These are phyloP conservation scores for Choiromyces venosus DNA, from an alignment of 495 filamentous ascomycete genomes.

Conservation along the genomic window DNA sequence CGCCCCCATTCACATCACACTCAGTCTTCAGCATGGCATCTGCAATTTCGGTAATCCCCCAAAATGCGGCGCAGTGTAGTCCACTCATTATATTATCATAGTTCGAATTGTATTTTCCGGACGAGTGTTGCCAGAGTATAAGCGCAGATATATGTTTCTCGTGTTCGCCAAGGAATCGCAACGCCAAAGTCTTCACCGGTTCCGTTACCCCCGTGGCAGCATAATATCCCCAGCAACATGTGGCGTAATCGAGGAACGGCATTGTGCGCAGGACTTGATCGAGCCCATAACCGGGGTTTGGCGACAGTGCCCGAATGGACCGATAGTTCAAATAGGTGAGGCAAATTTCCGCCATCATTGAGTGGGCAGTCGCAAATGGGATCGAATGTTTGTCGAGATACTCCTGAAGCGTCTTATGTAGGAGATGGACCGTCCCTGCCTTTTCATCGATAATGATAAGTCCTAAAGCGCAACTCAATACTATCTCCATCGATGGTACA, in stretches of 20 bases:
- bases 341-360: neutral
- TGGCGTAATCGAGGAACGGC: neutral
- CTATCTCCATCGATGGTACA: neutral
- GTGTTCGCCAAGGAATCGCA: neutral
- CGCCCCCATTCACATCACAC: too few species aligned
- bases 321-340: neutral
- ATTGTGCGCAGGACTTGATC: accelerated
- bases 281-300: too few species aligned
- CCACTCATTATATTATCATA: neutral
- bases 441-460: too few species aligned
- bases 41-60: neutral
- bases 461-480: neutral
- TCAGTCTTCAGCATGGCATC: neutral
- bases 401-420: neutral
- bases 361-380: neutral
- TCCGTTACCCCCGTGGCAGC: neutral
- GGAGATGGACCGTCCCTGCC: neutral
- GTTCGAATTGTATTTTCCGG: accelerated
- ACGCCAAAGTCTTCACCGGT: neutral
- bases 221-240: neutral
- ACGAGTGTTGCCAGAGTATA: neutral
- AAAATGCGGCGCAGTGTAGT: neutral
- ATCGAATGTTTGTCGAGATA: neutral
- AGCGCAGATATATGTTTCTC: neutral
- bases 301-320: neutral